Base-by-base conservation (phyloP, 2,329 filamentous ascomycete species). In the Apiospora arundinis region DNA sequence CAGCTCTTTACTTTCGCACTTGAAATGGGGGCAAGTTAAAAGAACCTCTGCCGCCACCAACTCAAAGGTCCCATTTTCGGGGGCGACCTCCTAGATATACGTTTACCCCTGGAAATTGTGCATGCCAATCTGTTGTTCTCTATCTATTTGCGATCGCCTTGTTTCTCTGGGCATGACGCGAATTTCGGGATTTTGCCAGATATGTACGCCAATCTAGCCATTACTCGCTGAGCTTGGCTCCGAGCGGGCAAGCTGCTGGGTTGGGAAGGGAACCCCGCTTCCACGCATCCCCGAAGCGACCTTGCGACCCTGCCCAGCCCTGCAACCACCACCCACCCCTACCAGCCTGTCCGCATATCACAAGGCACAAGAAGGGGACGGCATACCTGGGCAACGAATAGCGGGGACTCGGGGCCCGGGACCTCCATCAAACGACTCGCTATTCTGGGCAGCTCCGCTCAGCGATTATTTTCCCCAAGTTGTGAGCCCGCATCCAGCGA, bases 381-480 rank as follows among this genome's bases (percentile, higher is more conserved):
- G 56, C 56, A 63, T 63, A 63, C 40, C 56, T 63, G 32, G 56
- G 18, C 56, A 63, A n/a, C 56, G 21, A 63, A 63, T 63, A 21
- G 52, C 28, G 28, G 52, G 28, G 52, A 7, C 32, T 60, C 52
- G 52, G 52, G 52, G 52, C 52, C 28, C 52, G 9, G 28, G 18
- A 7, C 16, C 6, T 8, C 28, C 28, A 21, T n/a, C 25, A 56
- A 56, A 18, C 49, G 49, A 56, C 25, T 18, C 16, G 25, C 49
- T 56, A 25, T 56, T 32, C 25, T 56, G 49, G 23, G 23, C 49
- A 56, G 12, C 25, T 16, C 49, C 49, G 49, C 49, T 18, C 49
- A 1, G n/a, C 32, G n/a, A 11, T 63, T n/a, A n/a, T 23, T 28
- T 1, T 4, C 21, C 25, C 23, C 52, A 21, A 21, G 7, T n/a